A percentile compares a stretch with the other conserved stretches of the same genome.
phyloP scores from a whole-genome alignment of 108 stramenopile species.

The Cyclotella baltica region DNA sequence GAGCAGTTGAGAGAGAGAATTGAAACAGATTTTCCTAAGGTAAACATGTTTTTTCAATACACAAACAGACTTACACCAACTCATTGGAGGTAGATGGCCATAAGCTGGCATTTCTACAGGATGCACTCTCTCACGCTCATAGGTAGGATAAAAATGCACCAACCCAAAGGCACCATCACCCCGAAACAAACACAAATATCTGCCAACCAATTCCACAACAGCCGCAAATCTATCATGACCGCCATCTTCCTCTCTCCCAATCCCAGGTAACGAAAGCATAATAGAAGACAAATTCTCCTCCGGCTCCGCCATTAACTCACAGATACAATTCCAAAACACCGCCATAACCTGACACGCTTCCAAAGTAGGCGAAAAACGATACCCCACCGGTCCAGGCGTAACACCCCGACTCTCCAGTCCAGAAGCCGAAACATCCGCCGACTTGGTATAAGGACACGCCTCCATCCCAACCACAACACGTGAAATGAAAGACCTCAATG shows the following conservation, averaged over 20 bases:
- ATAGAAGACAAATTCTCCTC: conserved; percentile 57
- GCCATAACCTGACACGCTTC: conserved; percentile 64
- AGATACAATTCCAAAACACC: conserved; percentile 82
- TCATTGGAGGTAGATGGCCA: conserved; percentile 76
- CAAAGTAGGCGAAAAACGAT: conserved; percentile 56
- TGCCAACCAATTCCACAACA: conserved; percentile 69
- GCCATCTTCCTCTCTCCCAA: conserved; percentile 34
- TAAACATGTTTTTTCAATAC: not conserved
- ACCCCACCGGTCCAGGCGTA: conserved; percentile 59
- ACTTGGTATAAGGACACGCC: conserved; percentile 60
- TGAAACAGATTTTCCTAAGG: not conserved
- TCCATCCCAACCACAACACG: conserved; percentile 61
- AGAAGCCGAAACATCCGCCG: conserved; percentile 45
- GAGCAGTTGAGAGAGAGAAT: not conserved
- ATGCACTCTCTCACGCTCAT: conserved; percentile 61
- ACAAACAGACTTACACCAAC: conserved; percentile 44
- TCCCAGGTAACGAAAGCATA: conserved; percentile 64
- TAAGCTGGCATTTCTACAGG: conserved; percentile 55
- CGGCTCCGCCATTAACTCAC: conserved; percentile 65
- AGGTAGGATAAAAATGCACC: conserved; percentile 73
- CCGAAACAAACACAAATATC: conserved; percentile 62
- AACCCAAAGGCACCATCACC: conserved; percentile 68
- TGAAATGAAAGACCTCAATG: conserved; percentile 69
- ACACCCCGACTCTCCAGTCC: conserved; percentile 53
- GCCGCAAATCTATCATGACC: conserved; percentile 67